Evolutionary conservation across 768 basidiomycete genomes (phyloP).

Genomic region (Pisolithus albus): DNA sequence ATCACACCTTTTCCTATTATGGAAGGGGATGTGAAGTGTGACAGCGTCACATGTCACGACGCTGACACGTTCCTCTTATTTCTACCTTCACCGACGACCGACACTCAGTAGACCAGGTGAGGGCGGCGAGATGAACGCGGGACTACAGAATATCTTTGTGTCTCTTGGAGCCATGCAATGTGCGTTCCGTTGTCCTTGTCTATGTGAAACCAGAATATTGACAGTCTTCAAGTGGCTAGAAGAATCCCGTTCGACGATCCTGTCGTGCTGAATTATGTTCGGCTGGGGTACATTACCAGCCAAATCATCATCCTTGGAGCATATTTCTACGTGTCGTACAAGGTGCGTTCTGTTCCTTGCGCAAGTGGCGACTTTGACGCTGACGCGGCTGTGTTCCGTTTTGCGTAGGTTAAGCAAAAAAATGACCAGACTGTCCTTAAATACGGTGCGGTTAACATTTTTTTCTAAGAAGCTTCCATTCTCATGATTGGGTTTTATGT

Average conservation of each 20-base stretch:
- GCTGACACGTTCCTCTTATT: background rate
- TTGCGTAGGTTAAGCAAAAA: constrained; percentile 76
- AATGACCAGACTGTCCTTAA: constrained; percentile 95
- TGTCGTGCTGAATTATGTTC: constrained; percentile 70
- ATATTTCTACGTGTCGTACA: constrained; percentile 76
- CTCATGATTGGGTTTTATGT: background rate
- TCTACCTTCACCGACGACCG: background rate
- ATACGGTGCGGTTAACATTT: constrained; percentile 56
- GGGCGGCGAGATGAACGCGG: constrained; percentile 52
- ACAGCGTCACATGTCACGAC: no score
- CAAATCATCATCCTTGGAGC: constrained; percentile 65
- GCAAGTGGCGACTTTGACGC: background rate
- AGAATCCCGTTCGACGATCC: constrained; percentile 90
- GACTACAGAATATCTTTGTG: constrained; percentile 75
- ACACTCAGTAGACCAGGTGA: constrained; percentile 9
- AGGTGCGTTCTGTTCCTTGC: constrained; percentile 35
- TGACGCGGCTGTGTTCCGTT: constrained; percentile 4
- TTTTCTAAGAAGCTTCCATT: background rate
- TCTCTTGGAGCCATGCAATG: constrained; percentile 93
- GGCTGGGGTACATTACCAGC: constrained; percentile 71
- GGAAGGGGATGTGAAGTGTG: no score
- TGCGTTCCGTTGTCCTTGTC: constrained; percentile 22
- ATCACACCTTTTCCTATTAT: background rate
- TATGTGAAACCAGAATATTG: background rate
- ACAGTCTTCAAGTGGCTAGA: constrained; percentile 62